A percentile compares a stretch with the other conserved stretches of the same genome.
These are phyloP conservation scores for Dendrobium catenatum DNA, from an alignment of 106 monocot genomes.

Conservation along the genomic window DNA sequence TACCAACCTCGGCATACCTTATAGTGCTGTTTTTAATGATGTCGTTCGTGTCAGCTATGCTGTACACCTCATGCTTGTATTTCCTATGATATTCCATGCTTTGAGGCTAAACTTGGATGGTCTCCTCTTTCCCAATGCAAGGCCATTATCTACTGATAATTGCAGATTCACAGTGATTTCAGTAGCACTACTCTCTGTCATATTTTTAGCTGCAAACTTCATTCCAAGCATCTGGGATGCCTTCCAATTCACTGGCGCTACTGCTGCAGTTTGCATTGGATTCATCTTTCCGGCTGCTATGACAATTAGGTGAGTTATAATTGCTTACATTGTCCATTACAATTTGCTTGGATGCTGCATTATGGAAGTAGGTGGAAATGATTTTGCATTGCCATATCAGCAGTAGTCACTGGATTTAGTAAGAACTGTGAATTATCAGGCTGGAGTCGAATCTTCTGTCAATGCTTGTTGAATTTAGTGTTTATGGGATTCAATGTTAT, in stretches of 20 bases:
- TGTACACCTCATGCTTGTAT: constrained; percentile 89
- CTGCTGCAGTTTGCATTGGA: constrained; percentile 81
- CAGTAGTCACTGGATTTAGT: neutral
- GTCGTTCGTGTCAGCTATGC: constrained; percentile 84
- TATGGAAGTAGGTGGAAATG: neutral
- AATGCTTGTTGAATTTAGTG: neutral
- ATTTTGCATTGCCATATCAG: neutral
- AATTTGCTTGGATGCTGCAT: neutral
- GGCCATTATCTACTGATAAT: constrained; percentile 50
- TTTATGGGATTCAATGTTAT: neutral
- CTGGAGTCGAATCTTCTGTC: neutral
- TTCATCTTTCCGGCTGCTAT: constrained; percentile 93
- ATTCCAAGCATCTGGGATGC: constrained; percentile 99
- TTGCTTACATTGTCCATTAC: neutral
- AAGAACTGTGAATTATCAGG: neutral
- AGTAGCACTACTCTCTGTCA: constrained; percentile 31
- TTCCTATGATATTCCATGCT: constrained; percentile 83
- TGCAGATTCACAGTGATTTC: constrained; percentile 52
- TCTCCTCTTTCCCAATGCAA: constrained; percentile 61
- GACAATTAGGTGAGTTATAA: constrained; percentile 42
- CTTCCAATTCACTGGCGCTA: constrained; percentile 93
- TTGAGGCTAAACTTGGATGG: constrained; percentile 81
- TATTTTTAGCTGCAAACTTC: constrained; percentile 67
- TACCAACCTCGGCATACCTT: constrained; percentile 72
- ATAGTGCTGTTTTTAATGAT: constrained; percentile 63